phyloP scores from a whole-genome alignment of 257 asterid genomes.

The Anisodus acutangulus region DNA sequence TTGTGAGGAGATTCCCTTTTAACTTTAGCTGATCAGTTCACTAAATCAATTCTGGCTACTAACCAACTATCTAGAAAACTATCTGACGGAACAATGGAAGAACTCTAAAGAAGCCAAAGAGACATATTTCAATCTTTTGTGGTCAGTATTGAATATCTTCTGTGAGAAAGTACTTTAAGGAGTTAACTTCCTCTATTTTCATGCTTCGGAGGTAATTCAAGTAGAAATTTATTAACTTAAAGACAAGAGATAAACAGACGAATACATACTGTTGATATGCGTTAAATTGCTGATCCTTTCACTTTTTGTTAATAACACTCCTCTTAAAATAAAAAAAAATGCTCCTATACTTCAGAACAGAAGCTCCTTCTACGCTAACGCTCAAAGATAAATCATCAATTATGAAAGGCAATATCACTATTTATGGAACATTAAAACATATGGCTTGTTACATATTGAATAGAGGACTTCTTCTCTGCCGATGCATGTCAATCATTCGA shows the following conservation, averaged over 20 bases:
- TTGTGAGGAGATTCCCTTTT: neutral
- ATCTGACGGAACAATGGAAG: neutral
- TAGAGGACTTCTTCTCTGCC: conserved; percentile 1
- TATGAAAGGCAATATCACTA: neutral
- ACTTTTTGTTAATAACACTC: neutral
- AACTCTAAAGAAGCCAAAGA: neutral
- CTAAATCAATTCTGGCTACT: neutral
- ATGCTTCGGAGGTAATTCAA: neutral
- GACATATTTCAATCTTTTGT: conserved; percentile 12
- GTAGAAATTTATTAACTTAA: neutral
- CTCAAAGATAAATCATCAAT: too few species aligned
- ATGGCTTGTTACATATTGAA: neutral
- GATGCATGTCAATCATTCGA: neutral
- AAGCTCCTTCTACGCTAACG: neutral
- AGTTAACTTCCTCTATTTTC: neutral
- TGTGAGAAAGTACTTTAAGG: neutral
- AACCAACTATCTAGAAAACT: neutral
- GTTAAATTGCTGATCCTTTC: neutral
- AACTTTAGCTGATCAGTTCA: neutral
- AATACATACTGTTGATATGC: neutral
- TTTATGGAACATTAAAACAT: neutral
- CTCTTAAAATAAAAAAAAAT: neutral
- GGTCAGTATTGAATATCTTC: conserved; percentile 4
- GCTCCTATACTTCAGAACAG: neutral
- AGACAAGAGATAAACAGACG: neutral